Base-by-base conservation (phyloP, 768 basidiomycete genomes). In the Phaffia tasmanica region DNA sequence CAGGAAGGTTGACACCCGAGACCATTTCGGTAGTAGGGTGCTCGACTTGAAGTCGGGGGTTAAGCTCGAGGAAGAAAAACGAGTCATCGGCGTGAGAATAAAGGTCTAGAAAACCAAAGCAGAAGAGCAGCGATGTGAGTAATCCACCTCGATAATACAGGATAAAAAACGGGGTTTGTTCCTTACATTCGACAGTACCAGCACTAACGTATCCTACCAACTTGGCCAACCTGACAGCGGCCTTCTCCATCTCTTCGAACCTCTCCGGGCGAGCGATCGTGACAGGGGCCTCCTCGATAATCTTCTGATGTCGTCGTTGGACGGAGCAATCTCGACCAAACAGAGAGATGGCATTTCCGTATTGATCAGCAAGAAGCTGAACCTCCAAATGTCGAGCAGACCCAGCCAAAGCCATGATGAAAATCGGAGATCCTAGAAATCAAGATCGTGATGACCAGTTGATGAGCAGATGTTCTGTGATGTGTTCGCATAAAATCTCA, bases 21-120 rank as follows among this genome's bases (percentile, higher is more conserved):
- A 98, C 95, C 90, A 98, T 99, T 78, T 99, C 95, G 25, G 95
- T 99, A 15, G 95, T 99, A 14, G 95, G 95, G 77, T 99, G 95
- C 79, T 99, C 95, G 73, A 99, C 95, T 79, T 99, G 95, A 25
- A 99, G 86, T 82, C 95, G 93, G 56, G 95, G 95, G 77, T 99
- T 99, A 68, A 99, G 84, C 77, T 99, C 95, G 70, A 99, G 82
- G 83, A 99, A 99, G 80, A 87, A 90, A 79, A 98, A 99, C 32
- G 85, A 83, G 74, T 98, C 90, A 69, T 97, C 94, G 0, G 85
- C 81, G 70, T 89, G 90, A 71, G 86, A 93, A 78, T 98, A 99
- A 49, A 99, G 85, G 78, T 98, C 92, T 92, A 66, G 16, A 47
- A 50, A 32, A 50, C 1, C 25, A 32, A 1, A 18, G 18, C 7